Evolutionary conservation across 805 yeast genomes (phyloP), one percentile per base, ranked within the genome.

Genomic region (Candida methanosorbosa): DNA sequence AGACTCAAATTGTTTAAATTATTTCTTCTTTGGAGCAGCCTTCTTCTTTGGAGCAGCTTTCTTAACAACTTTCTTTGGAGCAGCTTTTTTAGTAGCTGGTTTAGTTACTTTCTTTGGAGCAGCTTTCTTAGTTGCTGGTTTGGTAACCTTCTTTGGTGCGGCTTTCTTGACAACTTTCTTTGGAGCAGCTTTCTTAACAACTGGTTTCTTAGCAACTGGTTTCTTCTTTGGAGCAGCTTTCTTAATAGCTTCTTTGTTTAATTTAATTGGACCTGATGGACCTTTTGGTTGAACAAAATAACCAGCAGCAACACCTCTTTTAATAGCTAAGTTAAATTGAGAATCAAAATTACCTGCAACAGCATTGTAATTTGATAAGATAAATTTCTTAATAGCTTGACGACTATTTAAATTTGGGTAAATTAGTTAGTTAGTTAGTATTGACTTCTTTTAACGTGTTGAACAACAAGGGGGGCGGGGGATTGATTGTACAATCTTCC

Each of bases 271-370:
- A 33, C 94, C 95, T 11, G 94, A 78, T 15, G 95, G 80, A 32
- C 95, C 95, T 64, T 85, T 84, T 55, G 94, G 94, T 63, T 83
- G 94, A 30, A 70, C 56, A 45, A 85, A 82, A 34, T 73, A 81
- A 32, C 82, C 90, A n/a, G 75, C 56, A 41, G 71, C 75, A 40
- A 86, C 90, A 45, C 94, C 94, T 56, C 75, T 79, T 65, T 80
- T 78, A 50, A 85, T 66, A 18, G 95, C 92, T 33, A 69, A 46
- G 54, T 85, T 85, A 68, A 86, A 81, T 50, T 76, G 72, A 32
- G 78, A 60, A 56, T 84, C 94, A 52, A 85, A 85, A 56, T 68
- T 78, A 34, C 70, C 37, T n/a, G 81, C 66, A 31, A 69, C 67
- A 46, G 74, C 62, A 45, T 77, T 66, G 63, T 63, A 70, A 63